phyloP scores from a whole-genome alignment of 2,329 filamentous ascomycete genomes.

The Botrytis aclada region DNA sequence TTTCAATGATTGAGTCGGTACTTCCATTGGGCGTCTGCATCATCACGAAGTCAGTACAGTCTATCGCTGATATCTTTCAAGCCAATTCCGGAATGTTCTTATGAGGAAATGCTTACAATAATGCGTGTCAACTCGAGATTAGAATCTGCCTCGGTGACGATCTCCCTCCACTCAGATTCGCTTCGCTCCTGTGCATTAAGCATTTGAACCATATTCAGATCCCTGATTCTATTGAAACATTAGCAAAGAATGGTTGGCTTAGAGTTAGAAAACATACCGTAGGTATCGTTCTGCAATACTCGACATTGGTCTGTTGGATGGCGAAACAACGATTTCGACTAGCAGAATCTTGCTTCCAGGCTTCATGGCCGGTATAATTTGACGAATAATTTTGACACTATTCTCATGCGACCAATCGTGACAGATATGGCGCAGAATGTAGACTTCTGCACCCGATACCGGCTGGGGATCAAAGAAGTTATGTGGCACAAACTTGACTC shows the following conservation, averaged over 20 bases:
- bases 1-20: slow-evolving; percentile 16
- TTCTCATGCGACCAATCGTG: slow-evolving; percentile 35
- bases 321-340: slow-evolving; percentile 13
- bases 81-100: background rate
- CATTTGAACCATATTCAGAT: slow-evolving; percentile 17
- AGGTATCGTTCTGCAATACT: slow-evolving; percentile 6
- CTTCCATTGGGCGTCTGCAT: background rate
- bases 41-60: background rate
- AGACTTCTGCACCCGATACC: slow-evolving; percentile 38
- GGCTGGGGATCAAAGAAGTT: slow-evolving; percentile 34
- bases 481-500: background rate
- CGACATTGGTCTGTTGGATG: background rate
- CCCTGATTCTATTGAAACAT: background rate
- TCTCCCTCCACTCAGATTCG: slow-evolving; percentile 3
- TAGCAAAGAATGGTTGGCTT: background rate
- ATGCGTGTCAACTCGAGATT: slow-evolving; percentile 6
- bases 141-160: background rate
- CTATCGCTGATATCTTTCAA: background rate
- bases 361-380: slow-evolving; percentile 32
- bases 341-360: slow-evolving; percentile 18
- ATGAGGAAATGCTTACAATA: background rate
- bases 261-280: background rate
- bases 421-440: slow-evolving; percentile 33
- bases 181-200: slow-evolving; percentile 13
- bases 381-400: slow-evolving; percentile 19